A percentile compares a stretch with the other conserved stretches of the same genome.
Evolutionary conservation across 768 basidiomycete species (phyloP).

Genomic region (Phylloporus sp.): DNA sequence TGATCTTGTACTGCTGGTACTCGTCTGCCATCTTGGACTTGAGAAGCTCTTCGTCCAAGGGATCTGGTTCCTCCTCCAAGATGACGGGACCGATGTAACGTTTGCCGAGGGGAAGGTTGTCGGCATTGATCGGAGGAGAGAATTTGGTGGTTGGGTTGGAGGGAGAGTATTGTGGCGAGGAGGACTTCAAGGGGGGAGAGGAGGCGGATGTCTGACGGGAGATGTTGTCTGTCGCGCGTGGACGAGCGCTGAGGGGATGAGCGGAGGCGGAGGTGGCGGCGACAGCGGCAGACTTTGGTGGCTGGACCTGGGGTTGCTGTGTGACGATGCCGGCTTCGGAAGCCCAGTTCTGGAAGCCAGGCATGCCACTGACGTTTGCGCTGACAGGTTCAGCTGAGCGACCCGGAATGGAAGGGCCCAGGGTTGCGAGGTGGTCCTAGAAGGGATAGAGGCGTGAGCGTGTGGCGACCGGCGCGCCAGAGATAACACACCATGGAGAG

Average conservation of each 20-base stretch:
- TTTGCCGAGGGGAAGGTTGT: conserved; percentile 23
- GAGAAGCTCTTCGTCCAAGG: conserved; percentile 25
- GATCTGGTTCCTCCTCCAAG: conserved; percentile 25
- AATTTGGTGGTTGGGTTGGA: conserved; percentile 19
- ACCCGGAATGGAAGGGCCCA: conserved; percentile 21
- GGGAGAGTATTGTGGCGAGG: conserved; percentile 28
- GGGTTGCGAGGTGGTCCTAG: conserved; percentile 28
- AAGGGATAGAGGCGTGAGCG: not conserved
- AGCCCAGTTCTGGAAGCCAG: conserved; percentile 30
- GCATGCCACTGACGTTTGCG: conserved; percentile 6
- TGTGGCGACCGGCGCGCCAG: not conserved
- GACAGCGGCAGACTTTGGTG: conserved; percentile 3
- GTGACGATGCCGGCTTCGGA: conserved; percentile 27
- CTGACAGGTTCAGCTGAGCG: conserved; percentile 18
- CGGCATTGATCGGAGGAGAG: conserved; percentile 22
- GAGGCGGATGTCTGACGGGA: conserved; percentile 28
- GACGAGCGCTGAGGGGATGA: conserved; percentile 15
- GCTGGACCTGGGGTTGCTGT: conserved; percentile 14
- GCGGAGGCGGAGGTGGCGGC: not conserved
- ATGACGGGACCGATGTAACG: conserved; percentile 32
- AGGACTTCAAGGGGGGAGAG: conserved; percentile 17
- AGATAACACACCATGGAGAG: conserved; percentile 27
- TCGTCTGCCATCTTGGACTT: conserved; percentile 32
- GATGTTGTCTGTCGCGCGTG: conserved; percentile 27
- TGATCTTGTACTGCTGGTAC: conserved; percentile 28